These are phyloP conservation scores for Begonia peltatifolia DNA, from an alignment of 306 rosid genomes.

Conservation along the genomic window DNA sequence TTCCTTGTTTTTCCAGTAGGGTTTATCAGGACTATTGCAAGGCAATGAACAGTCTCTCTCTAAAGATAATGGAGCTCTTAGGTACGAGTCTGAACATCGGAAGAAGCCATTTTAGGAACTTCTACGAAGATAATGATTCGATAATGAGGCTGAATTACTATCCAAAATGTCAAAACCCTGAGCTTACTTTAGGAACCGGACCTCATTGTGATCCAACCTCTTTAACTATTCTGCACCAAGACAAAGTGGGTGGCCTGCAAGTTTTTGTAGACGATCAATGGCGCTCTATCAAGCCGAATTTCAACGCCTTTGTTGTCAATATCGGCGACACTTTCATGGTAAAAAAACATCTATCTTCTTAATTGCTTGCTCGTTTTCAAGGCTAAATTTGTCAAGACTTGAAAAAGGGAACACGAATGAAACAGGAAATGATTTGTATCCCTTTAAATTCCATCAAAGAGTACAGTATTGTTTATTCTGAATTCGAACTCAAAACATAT, in stretches of 20 bases:
- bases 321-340: slow-evolving; percentile 12
- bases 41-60: neutral
- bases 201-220: slow-evolving; percentile 12
- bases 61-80: slow-evolving; percentile 3
- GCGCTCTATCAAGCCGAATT: slow-evolving; percentile 1
- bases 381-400: too few relatives aligned
- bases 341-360: neutral
- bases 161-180: slow-evolving; percentile 4
- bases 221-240: slow-evolving; percentile 11
- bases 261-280: slow-evolving; percentile 6
- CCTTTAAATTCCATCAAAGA: too few relatives aligned
- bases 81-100: neutral
- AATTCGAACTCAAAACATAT: too few relatives aligned
- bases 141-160: slow-evolving; percentile 7
- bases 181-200: slow-evolving; percentile 4
- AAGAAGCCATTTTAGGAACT: neutral
- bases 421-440: too few relatives aligned
- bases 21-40: slow-evolving; percentile 2
- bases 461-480: too few relatives aligned
- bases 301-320: slow-evolving; percentile 3
- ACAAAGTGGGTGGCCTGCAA: slow-evolving; percentile 6
- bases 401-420: too few relatives aligned
- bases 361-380: too few relatives aligned
- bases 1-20: neutral
- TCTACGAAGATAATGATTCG: slow-evolving; percentile 3